Conservation (phyloP, 176 grass and related monocot genomes). For the Oryza meyeriana region DNA sequence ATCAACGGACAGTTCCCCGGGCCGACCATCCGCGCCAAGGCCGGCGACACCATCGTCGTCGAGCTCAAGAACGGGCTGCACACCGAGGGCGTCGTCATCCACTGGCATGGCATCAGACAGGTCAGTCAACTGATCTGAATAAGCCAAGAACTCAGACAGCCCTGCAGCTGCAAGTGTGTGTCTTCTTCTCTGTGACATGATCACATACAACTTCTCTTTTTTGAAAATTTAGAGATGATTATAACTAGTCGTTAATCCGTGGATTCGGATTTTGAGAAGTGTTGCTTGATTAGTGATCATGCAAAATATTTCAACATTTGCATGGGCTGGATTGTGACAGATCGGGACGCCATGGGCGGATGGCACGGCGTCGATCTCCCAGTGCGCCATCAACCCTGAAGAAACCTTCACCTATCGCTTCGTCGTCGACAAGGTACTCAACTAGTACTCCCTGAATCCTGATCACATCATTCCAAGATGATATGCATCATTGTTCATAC, state of each 20-base stretch:
- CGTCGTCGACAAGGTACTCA: slow-evolving; percentile 53
- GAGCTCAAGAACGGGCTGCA: slow-evolving; percentile 67
- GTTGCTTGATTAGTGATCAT: background rate
- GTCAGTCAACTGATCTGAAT: slow-evolving; percentile 3
- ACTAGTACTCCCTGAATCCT: too few species aligned
- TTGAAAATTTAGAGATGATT: background rate
- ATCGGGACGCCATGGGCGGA: slow-evolving; percentile 88
- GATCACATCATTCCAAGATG: background rate
- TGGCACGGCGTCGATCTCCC: slow-evolving; percentile 81
- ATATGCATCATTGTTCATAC: background rate
- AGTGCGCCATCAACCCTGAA: slow-evolving; percentile 86
- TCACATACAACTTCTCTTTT: background rate
- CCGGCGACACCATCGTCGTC: slow-evolving; percentile 68
- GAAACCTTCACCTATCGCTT: slow-evolving; percentile 77
- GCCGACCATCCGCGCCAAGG: slow-evolving; percentile 55
- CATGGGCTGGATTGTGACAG: slow-evolving; percentile 10
- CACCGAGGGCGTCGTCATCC: slow-evolving; percentile 86
- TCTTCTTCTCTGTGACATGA: background rate
- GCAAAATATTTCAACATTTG: background rate
- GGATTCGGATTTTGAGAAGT: background rate
- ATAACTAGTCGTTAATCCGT: background rate
- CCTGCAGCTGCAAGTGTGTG: background rate
- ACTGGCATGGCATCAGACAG: slow-evolving; percentile 93
- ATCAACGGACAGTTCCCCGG: slow-evolving; percentile 88
- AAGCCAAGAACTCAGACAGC: background rate